These are phyloP conservation scores for Leptographium procerum DNA, from an alignment of 2,329 filamentous ascomycete genomes.

Conservation along the genomic window DNA sequence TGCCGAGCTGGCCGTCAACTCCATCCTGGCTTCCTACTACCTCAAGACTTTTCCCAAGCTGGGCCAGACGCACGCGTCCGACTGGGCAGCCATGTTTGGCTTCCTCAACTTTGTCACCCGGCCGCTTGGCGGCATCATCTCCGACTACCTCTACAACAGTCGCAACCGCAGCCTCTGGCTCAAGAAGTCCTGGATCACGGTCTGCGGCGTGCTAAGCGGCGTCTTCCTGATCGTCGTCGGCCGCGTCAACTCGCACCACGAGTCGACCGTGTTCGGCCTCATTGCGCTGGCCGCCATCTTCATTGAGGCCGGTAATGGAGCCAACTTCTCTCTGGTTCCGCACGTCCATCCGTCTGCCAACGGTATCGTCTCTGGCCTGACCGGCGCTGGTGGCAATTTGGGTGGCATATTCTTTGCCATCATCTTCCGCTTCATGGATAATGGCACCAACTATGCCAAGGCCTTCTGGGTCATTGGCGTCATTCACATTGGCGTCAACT, in stretches of 20 bases:
- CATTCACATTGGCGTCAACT: slow-evolving; percentile 59
- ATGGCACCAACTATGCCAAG: slow-evolving; percentile 53
- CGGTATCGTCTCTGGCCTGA: slow-evolving; percentile 63
- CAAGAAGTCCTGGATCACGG: slow-evolving; percentile 47
- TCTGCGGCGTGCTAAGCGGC: slow-evolving; percentile 51
- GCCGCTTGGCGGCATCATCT: slow-evolving; percentile 50
- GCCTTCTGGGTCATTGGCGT: slow-evolving; percentile 75
- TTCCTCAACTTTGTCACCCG: slow-evolving; percentile 60
- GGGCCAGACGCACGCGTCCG: slow-evolving; percentile 42
- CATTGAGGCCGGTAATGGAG: slow-evolving; percentile 73
- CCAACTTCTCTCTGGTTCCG: slow-evolving; percentile 76
- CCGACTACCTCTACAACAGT: slow-evolving; percentile 36
- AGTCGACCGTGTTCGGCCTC: slow-evolving; percentile 62
- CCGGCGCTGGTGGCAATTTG: slow-evolving; percentile 71
- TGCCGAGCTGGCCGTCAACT: slow-evolving; percentile 51
- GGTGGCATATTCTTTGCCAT: slow-evolving; percentile 79
- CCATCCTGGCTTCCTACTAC: slow-evolving; percentile 47
- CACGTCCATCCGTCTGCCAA: slow-evolving; percentile 79
- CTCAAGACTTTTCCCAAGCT: slow-evolving; percentile 47
- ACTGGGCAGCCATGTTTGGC: slow-evolving; percentile 63
- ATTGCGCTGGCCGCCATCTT: slow-evolving; percentile 71
- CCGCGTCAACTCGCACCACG: slow-evolving; percentile 46
- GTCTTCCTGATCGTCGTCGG: slow-evolving; percentile 51
- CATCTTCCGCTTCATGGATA: slow-evolving; percentile 61
- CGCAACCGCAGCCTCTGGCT: slow-evolving; percentile 25